Evolutionary conservation across 345 rosid species (phyloP).

Genomic region (Excoecaria agallocha): DNA sequence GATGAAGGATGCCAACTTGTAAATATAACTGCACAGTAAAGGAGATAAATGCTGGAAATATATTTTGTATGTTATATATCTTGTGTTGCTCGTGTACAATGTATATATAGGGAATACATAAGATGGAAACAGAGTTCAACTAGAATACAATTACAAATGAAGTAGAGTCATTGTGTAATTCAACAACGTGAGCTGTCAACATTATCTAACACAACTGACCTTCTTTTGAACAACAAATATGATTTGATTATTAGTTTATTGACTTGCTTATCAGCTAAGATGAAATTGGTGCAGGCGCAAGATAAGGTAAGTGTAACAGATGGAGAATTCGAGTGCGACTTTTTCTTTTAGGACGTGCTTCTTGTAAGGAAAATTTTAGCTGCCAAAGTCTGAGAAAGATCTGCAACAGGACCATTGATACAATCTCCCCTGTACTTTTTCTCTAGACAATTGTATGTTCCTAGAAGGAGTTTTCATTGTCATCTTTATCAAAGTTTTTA

Average conservation of each 20-base stretch:
- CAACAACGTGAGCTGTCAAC: too few relatives aligned
- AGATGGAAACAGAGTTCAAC: too few relatives aligned
- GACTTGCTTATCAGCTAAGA: constrained; percentile 6
- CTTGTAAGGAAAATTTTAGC: constrained; percentile 27
- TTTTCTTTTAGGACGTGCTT: constrained; percentile 50
- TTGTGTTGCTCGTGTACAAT: too few relatives aligned
- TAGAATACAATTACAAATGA: too few relatives aligned
- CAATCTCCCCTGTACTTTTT: background rate
- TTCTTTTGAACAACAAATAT: too few relatives aligned
- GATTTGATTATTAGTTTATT: background rate
- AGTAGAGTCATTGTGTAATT: too few relatives aligned
- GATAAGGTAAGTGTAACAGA: constrained; percentile 38
- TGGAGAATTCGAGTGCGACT: constrained; percentile 38
- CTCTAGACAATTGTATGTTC: constrained; percentile 12
- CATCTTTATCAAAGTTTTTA: constrained; percentile 1
- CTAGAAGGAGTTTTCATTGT: background rate
- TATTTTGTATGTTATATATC: too few relatives aligned
- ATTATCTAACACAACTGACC: too few relatives aligned
- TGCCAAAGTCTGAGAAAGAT: constrained; percentile 3
- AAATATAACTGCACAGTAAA: too few relatives aligned
- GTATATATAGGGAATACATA: too few relatives aligned
- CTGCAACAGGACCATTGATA: background rate
- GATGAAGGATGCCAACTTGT: too few relatives aligned
- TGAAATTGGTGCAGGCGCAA: constrained; percentile 45
- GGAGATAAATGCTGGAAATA: too few relatives aligned